Evolutionary conservation across 805 yeast genomes (phyloP).

Genomic region (Saccharomycopsis babjevae): DNA sequence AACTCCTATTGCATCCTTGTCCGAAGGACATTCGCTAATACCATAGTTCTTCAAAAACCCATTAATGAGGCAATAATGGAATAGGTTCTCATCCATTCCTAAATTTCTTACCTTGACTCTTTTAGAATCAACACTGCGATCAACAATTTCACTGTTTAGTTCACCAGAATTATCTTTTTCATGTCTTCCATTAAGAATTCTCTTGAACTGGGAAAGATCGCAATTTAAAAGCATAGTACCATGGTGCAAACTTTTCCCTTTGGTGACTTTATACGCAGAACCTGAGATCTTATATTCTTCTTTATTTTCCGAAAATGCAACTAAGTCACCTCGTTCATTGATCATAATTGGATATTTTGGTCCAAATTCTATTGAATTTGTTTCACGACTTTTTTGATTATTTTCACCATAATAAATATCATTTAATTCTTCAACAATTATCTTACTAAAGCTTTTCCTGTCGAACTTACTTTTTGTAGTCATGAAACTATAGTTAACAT

Average conservation of each 20-base stretch:
- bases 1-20: neutral
- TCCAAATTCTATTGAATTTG: constrained; percentile 20
- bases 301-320: neutral
- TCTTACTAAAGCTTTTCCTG: constrained; percentile 42
- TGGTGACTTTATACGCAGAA: constrained; percentile 79
- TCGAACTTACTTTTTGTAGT: constrained; percentile 56
- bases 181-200: constrained; percentile 40
- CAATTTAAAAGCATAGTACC: constrained; percentile 86
- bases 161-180: constrained; percentile 24
- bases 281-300: constrained; percentile 65
- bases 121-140: constrained; percentile 62
- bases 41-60: constrained; percentile 14
- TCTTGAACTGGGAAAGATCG: constrained; percentile 45
- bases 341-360: constrained; percentile 26
- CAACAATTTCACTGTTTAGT: constrained; percentile 31
- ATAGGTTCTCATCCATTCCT: constrained; percentile 19
- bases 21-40: neutral
- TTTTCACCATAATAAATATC: constrained; percentile 13
- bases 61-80: constrained; percentile 3
- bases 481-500: constrained; percentile 77
- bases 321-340: constrained; percentile 65
- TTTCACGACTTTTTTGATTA: neutral
- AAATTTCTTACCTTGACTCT: constrained; percentile 71
- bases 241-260: constrained; percentile 82
- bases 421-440: constrained; percentile 34